Conservation (phyloP, 352 stramenopile species). For the Phytophthora hibernalis region DNA sequence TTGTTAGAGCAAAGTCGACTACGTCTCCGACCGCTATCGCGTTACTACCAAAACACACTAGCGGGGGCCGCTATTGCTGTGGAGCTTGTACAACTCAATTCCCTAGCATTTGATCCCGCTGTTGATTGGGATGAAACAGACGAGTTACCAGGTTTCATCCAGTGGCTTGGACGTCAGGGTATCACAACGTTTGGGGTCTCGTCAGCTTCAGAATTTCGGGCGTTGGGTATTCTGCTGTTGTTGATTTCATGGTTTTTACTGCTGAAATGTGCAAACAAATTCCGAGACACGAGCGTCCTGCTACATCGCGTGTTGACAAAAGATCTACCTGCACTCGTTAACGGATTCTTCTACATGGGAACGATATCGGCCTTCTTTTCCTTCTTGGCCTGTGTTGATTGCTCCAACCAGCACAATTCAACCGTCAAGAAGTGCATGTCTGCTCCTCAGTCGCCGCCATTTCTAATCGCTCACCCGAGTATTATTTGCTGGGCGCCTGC, state of each 20-base stretch:
- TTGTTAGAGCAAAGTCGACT: conserved; percentile 59
- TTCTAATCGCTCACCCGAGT: conserved; percentile 50
- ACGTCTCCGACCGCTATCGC: conserved; percentile 49
- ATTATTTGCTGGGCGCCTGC: conserved; percentile 52
- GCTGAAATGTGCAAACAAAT: conserved; percentile 77
- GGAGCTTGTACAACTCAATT: conserved; percentile 71
- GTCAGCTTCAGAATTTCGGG: conserved; percentile 14
- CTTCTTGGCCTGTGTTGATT: conserved; percentile 59
- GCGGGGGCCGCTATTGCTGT: conserved; percentile 49
- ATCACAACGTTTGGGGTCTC: conserved; percentile 30
- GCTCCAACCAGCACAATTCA: conserved; percentile 17
- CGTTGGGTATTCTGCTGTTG: conserved; percentile 40
- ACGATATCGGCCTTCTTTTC: conserved; percentile 71
- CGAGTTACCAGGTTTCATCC: conserved; percentile 51
- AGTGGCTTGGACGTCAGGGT: conserved; percentile 44
- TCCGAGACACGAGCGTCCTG: conserved; percentile 59
- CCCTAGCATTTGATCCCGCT: conserved; percentile 60
- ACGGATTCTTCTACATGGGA: conserved; percentile 67
- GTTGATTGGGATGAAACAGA: conserved; percentile 59
- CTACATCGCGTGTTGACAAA: conserved; percentile 66
- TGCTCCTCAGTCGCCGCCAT: conserved; percentile 24
- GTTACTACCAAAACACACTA: conserved; percentile 62
- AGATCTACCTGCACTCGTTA: conserved; percentile 55
- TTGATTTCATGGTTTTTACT: conserved; percentile 56
- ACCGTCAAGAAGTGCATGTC: conserved; percentile 6